Evolutionary conservation across 495 filamentous ascomycete genomes (phyloP), one percentile per base, ranked within the genome.

Genomic region (Xanthoparmelia taractica): DNA sequence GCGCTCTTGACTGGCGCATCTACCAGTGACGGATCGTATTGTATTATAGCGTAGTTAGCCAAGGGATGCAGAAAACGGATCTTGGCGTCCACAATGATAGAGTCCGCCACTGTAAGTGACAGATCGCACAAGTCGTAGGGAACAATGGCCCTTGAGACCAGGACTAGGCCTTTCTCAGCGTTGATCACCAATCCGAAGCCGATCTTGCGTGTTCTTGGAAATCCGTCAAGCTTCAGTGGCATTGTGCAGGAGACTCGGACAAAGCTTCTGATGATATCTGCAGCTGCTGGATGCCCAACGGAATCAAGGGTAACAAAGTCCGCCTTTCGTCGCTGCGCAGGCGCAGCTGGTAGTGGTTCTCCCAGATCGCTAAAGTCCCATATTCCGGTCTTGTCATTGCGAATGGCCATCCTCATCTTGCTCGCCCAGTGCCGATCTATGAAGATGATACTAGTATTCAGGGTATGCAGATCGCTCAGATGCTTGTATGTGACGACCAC

Each of bases 121-220:
- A 99, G 93, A 73, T 99, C 94, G 73, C 93, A 97, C 27, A 99
- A 81, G 74, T 99, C 91, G 69, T 96, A 97, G 18, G 94, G 94
- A 11, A 99, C 86, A 66, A 96, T 89, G 13, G 95, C 93, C 73
- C 94, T 78, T 13, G 92, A 96, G 38, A 97, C 91, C 23, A 96
- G 84, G 18, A 97, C 95, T 57, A 97, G 80, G 17, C 94, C 94
- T 78, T 96, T 92, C 50, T 94, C 90, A 1, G 94, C 94, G 73
- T 99, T 93, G 56, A 97, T 87, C 13, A 99, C 94, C 40, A 99
- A 77, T 2, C 94, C 94, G 80, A 94, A 95, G 18, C 94, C 94
- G 71, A 91, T 92, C 78, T 96, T 96, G 47, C 90, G 81, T 47
- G 91, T 85, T 70, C 91, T 87, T 2, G 94, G 95, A 70, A 96